These are phyloP conservation scores for Xanthoparmelia taractica DNA, from an alignment of 495 filamentous ascomycete species.

Conservation along the genomic window DNA sequence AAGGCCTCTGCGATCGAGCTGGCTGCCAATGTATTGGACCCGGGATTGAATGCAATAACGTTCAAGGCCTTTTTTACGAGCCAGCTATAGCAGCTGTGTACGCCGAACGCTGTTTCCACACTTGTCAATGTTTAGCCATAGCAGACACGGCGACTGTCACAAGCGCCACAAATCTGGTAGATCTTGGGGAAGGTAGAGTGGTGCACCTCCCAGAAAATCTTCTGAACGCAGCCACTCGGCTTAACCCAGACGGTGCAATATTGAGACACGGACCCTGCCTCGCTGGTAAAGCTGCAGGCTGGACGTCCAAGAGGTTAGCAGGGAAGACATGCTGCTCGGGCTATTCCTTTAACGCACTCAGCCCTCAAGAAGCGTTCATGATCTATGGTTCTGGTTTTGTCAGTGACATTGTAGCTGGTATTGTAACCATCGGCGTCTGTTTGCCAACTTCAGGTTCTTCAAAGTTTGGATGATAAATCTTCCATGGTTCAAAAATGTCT, in stretches of 20 bases:
- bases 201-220: background rate
- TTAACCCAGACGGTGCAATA: constrained; percentile 1
- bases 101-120: background rate
- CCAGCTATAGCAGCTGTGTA: background rate
- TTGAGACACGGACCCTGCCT: background rate
- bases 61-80: background rate
- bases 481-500: background rate
- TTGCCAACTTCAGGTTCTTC: background rate
- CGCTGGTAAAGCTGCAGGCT: background rate
- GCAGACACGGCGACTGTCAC: background rate
- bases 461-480: background rate
- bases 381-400: background rate
- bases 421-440: background rate
- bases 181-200: background rate
- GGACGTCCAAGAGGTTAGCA: background rate
- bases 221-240: background rate
- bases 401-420: background rate
- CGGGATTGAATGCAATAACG: background rate
- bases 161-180: background rate
- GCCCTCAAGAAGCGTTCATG: constrained; percentile 4
- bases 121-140: constrained; percentile 1
- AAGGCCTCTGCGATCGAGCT: constrained; percentile 6
- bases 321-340: background rate
- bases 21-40: background rate
- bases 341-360: constrained; percentile 9